These are phyloP conservation scores for Nemania sp. DNA, from an alignment of 2,329 filamentous ascomycete species.

Conservation along the genomic window DNA sequence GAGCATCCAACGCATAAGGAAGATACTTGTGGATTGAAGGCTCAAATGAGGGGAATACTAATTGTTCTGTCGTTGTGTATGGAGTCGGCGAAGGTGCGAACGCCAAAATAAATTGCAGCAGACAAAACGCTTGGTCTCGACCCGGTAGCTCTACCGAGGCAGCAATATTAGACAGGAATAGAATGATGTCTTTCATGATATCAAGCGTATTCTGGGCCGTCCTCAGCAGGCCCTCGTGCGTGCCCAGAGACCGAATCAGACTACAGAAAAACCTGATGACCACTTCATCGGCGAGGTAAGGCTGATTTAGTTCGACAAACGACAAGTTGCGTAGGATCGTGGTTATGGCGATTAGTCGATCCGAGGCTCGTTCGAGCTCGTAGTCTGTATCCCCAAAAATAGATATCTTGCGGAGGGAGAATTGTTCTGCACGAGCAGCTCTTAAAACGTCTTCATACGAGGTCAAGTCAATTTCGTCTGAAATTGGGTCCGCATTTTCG, in stretches of 20 bases:
- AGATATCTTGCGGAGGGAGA: conserved; percentile 71
- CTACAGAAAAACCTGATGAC: conserved; percentile 84
- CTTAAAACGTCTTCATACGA: conserved; percentile 88
- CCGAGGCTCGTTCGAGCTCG: conserved; percentile 82
- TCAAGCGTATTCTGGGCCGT: conserved; percentile 85
- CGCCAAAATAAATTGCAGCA: conserved; percentile 85
- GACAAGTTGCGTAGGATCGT: conserved; percentile 93
- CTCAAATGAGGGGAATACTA: conserved; percentile 81
- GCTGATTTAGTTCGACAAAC: conserved; percentile 75
- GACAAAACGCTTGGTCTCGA: conserved; percentile 82
- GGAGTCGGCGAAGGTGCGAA: conserved; percentile 84
- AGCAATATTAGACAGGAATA: conserved; percentile 86
- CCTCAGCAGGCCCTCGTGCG: conserved; percentile 81
- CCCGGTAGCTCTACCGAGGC: conserved; percentile 79
- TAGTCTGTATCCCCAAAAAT: conserved; percentile 77
- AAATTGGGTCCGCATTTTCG: conserved; percentile 82
- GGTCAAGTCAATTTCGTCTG: conserved; percentile 79
- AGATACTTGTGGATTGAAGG: conserved; percentile 84
- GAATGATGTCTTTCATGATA: conserved; percentile 94
- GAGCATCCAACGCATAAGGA: conserved; percentile 82
- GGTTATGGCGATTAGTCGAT: conserved; percentile 85
- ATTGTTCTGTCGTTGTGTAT: conserved; percentile 54
- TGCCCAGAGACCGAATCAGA: conserved; percentile 84
- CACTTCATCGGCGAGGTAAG: conserved; percentile 70
- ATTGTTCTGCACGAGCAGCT: conserved; percentile 73